Conservation (phyloP, 306 rosid genomes). For the Vigna trinervia region DNA sequence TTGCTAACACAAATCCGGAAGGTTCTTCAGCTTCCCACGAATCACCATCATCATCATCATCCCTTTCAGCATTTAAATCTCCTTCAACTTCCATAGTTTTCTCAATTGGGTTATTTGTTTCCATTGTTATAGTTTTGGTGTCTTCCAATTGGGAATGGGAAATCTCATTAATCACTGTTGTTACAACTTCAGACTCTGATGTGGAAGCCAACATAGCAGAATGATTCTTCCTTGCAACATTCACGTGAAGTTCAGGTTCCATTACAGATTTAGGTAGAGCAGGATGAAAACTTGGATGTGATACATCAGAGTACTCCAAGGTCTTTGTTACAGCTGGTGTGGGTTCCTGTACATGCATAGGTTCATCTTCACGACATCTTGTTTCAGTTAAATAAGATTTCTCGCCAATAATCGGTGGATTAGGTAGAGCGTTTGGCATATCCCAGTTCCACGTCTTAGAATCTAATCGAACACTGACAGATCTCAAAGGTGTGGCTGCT, state of each 20-base stretch:
- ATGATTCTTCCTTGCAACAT: constrained; percentile 50
- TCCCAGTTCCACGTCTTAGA: constrained; percentile 64
- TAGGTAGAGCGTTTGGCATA: constrained; percentile 48
- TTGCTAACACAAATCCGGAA: constrained; percentile 53
- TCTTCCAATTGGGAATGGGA: constrained; percentile 52
- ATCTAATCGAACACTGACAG: constrained; percentile 64
- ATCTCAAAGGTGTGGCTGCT: constrained; percentile 83
- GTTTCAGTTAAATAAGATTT: constrained; percentile 51
- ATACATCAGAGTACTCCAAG: constrained; percentile 55
- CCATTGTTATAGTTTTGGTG: constrained; percentile 41
- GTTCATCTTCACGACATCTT: constrained; percentile 55
- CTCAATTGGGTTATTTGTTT: constrained; percentile 55
- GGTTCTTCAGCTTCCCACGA: constrained; percentile 80
- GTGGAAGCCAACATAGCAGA: constrained; percentile 43
- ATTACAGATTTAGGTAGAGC: constrained; percentile 59
- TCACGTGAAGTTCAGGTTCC: constrained; percentile 57
- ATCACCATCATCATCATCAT: constrained; percentile 81
- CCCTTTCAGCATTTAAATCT: constrained; percentile 62
- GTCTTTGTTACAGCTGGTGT: constrained; percentile 44
- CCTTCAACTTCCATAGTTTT: constrained; percentile 64
- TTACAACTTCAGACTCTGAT: constrained; percentile 51
- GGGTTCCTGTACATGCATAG: constrained; percentile 50
- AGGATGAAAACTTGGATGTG: constrained; percentile 48
- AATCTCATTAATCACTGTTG: constrained; percentile 54
- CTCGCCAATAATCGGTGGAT: constrained; percentile 37